Percentiles rank a stretch among this genome's conserved stretches.
Conservation (phyloP, 129 eudicot species). For the Arctium minus region DNA sequence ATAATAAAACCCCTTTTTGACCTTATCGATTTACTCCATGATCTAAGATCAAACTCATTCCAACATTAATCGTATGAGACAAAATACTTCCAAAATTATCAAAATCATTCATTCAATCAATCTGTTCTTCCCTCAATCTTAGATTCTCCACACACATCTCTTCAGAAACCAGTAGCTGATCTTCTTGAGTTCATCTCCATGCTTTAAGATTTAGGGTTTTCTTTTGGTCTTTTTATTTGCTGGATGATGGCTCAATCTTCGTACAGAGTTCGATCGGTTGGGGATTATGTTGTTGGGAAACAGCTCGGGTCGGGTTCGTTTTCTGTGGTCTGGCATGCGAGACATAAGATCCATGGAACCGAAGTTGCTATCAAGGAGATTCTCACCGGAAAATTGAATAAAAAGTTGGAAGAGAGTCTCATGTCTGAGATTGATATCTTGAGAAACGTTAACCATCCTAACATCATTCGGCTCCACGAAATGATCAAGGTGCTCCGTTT, state of each 20-base stretch:
- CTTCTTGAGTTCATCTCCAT: constrained; percentile 17
- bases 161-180: constrained; percentile 20
- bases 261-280: constrained; percentile 54
- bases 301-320: constrained; percentile 91
- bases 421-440: constrained; percentile 83
- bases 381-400: constrained; percentile 49
- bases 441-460: constrained; percentile 72
- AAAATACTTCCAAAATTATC: background rate
- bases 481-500: constrained; percentile 70
- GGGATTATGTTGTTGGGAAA: constrained; percentile 75
- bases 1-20: constrained; percentile 14
- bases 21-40: constrained; percentile 19
- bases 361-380: constrained; percentile 97
- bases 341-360: constrained; percentile 72
- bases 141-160: background rate
- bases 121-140: background rate
- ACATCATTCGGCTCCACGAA: constrained; percentile 75
- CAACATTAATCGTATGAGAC: constrained; percentile 1
- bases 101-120: constrained; percentile 15
- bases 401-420: constrained; percentile 75
- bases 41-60: constrained; percentile 11
- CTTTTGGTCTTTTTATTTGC: background rate
- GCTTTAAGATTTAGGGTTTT: constrained; percentile 27
- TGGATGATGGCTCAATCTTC: constrained; percentile 53
- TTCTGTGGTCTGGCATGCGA: constrained; percentile 83